Conservation (phyloP, 768 basidiomycete genomes). For the Dioszegia crocea region DNA sequence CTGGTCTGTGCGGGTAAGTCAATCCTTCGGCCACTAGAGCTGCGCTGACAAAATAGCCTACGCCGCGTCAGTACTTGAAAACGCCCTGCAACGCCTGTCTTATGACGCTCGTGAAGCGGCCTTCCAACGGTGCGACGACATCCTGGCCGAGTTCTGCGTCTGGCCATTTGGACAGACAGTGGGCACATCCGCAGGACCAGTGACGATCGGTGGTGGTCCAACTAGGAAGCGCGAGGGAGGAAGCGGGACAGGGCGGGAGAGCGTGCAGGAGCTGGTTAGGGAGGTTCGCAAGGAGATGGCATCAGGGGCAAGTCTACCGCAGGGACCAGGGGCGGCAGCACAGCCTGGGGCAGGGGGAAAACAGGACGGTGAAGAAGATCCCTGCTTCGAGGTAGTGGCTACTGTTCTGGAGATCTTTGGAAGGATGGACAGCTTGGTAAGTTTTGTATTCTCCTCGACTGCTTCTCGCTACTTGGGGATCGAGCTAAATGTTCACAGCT, state of each 20-base stretch:
- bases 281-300: constrained; percentile 52
- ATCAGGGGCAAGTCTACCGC: constrained; percentile 1
- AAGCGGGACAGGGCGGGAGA: constrained; percentile 49
- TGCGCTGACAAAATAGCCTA: constrained; percentile 57
- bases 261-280: constrained; percentile 52
- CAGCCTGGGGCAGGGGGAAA: constrained; percentile 37
- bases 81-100: constrained; percentile 78
- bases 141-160: constrained; percentile 79
- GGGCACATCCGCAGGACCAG: constrained; percentile 52
- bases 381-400: constrained; percentile 83
- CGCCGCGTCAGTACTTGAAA: constrained; percentile 90
- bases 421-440: constrained; percentile 78
- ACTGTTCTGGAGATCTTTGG: constrained; percentile 90
- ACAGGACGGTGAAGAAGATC: constrained; percentile 55
- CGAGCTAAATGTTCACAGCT: no score
- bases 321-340: constrained; percentile 1
- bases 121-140: constrained; percentile 88
- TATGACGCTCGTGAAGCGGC: constrained; percentile 93
- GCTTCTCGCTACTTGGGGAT: not conserved
- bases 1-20: constrained; percentile 65
- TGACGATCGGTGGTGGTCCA: constrained; percentile 52
- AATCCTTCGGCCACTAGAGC: not conserved
- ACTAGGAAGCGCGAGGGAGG: constrained; percentile 60
- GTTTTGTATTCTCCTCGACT: no score
- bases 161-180: constrained; percentile 73